A percentile compares a stretch with the other conserved stretches of the same genome.
Evolutionary conservation across 176 grass and related monocot species (phyloP).

Genomic region (Triticum dicoccoides): DNA sequence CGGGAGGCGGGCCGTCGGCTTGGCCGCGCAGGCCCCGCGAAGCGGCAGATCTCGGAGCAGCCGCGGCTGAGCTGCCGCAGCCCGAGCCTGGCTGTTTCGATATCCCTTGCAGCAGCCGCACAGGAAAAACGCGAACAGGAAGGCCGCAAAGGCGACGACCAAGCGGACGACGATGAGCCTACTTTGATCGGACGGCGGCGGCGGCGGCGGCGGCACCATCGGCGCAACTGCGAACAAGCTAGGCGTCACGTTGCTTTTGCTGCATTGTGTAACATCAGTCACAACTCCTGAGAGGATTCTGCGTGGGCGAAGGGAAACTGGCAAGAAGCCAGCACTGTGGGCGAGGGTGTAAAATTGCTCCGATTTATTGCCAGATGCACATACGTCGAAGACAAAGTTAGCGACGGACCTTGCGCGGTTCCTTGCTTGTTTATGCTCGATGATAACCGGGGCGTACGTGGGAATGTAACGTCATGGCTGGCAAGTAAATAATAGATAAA

Average conservation of each 20-base stretch:
- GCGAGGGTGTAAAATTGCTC: not conserved
- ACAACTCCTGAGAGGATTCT: not conserved
- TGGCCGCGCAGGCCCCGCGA: not conserved
- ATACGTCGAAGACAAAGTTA: not conserved
- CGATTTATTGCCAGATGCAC: not conserved
- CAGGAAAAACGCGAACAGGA: not conserved
- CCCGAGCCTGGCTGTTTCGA: not conserved
- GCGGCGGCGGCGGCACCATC: not conserved
- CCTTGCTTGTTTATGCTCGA: not conserved
- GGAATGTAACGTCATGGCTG: not conserved
- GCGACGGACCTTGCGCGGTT: not conserved
- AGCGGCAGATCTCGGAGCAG: not conserved
- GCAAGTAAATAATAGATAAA: not conserved
- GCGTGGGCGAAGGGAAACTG: not conserved
- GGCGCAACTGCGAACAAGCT: not conserved
- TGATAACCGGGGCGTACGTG: not conserved
- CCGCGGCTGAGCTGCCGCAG: not conserved
- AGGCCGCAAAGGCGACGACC: not conserved
- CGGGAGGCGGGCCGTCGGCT: not conserved
- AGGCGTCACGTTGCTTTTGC: not conserved
- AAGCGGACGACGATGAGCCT: not conserved
- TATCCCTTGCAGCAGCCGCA: not conserved
- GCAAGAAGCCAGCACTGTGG: not conserved
- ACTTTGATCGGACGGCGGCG: not conserved
- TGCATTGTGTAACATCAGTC: not conserved